Evolutionary conservation across 805 yeast species (phyloP).

Genomic region (Maudiozyma turicensis): DNA sequence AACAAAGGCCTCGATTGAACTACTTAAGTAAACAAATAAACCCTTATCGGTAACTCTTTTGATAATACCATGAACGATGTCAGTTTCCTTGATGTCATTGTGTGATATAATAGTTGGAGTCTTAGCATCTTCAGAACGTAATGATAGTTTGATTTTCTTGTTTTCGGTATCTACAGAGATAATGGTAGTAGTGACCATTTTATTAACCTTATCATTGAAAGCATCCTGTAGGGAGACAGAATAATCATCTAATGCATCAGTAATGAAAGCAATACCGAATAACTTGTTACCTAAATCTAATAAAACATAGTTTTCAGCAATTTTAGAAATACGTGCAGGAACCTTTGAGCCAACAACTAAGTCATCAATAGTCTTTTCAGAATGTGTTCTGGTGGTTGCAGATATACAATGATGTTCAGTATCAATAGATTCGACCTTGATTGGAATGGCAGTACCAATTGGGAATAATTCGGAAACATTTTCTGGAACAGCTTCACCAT

Average conservation of each 20-base stretch:
- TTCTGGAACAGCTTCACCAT: constrained; percentile 35
- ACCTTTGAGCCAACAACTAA: constrained; percentile 43
- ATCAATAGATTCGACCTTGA: constrained; percentile 46
- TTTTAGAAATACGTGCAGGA: constrained; percentile 55
- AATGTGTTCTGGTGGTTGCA: constrained; percentile 41
- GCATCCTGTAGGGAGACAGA: constrained; percentile 41
- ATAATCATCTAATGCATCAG: constrained; percentile 71
- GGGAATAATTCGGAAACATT: constrained; percentile 53
- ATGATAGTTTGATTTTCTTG: constrained; percentile 51
- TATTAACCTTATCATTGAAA: constrained; percentile 36
- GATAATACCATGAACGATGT: constrained; percentile 72
- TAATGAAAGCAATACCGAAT: constrained; percentile 48
- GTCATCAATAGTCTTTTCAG: constrained; percentile 35
- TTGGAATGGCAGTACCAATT: constrained; percentile 59
- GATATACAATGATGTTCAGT: constrained; percentile 40
- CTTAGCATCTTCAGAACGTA: constrained; percentile 42
- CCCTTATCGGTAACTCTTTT: constrained; percentile 68
- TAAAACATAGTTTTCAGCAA: constrained; percentile 49
- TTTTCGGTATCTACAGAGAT: constrained; percentile 29
- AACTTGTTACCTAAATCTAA: constrained; percentile 60
- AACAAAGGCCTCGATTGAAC: constrained; percentile 65
- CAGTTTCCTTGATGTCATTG: constrained; percentile 55
- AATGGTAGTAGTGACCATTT: constrained; percentile 50
- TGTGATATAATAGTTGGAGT: constrained; percentile 41
- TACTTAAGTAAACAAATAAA: constrained; percentile 66